A percentile compares a stretch with the other conserved stretches of the same genome.
Evolutionary conservation across 2,329 filamentous ascomycete genomes (phyloP).

Genomic region (Scedosporium apiospermum): DNA sequence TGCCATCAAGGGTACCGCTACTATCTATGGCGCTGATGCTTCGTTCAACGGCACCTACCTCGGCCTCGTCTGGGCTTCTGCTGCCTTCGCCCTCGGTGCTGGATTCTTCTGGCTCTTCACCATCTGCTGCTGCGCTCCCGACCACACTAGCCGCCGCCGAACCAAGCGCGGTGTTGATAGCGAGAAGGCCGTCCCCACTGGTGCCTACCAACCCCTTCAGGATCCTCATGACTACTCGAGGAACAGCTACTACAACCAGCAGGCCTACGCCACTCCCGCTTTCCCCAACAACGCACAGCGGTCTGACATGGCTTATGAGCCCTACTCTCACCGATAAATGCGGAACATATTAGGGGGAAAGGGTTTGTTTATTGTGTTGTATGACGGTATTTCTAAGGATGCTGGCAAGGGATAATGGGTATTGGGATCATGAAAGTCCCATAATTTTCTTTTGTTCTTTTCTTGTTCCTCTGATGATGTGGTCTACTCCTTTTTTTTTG

Average conservation of each 20-base stretch:
- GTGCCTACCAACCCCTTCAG: slow-evolving; percentile 36
- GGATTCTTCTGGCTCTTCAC: slow-evolving; percentile 86
- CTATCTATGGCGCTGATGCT: slow-evolving; percentile 62
- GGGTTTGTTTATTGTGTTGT: background rate
- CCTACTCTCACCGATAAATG: slow-evolving; percentile 42
- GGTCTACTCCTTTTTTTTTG: background rate
- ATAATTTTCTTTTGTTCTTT: background rate
- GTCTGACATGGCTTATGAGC: slow-evolving; percentile 52
- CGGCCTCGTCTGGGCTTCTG: slow-evolving; percentile 66
- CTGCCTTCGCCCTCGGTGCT: slow-evolving; percentile 64
- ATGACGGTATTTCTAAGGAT: background rate
- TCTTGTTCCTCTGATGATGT: background rate
- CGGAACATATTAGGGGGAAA: background rate
- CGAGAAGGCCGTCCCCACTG: slow-evolving; percentile 41
- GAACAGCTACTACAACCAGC: slow-evolving; percentile 19
- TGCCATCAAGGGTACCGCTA: slow-evolving; percentile 55
- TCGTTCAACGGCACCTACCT: slow-evolving; percentile 62
- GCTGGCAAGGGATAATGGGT: background rate
- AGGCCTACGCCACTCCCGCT: slow-evolving; percentile 24
- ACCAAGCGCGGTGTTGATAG: slow-evolving; percentile 24
- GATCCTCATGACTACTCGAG: slow-evolving; percentile 20
- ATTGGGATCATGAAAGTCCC: background rate
- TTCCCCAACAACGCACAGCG: slow-evolving; percentile 31
- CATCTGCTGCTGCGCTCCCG: slow-evolving; percentile 75
- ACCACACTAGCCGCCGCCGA: slow-evolving; percentile 24